phyloP scores from a whole-genome alignment of 495 filamentous ascomycete species.

The Acidomyces sp. region DNA sequence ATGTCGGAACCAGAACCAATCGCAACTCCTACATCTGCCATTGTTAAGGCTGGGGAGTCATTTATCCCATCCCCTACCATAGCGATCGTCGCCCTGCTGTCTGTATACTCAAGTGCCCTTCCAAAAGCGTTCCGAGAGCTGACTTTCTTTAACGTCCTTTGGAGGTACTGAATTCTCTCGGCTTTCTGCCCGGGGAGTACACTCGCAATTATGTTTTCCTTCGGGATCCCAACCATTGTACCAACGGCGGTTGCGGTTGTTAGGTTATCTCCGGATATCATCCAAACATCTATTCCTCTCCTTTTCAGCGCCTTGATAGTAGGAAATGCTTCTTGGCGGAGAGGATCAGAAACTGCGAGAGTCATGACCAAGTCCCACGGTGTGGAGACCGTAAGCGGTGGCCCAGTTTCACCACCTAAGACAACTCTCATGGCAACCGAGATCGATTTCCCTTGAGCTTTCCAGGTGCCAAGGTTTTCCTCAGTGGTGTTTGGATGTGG shows the following conservation, averaged over 20 bases:
- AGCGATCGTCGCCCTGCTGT: conserved; percentile 33
- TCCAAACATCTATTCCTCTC: conserved; percentile 61
- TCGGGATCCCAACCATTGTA: conserved; percentile 57
- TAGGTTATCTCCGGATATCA: conserved; percentile 81
- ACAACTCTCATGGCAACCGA: conserved; percentile 27
- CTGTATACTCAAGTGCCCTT: too few species aligned
- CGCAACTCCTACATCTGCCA: conserved; percentile 42
- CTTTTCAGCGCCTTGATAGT: conserved; percentile 55
- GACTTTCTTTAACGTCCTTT: conserved; percentile 35
- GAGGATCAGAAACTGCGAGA: conserved; percentile 44
- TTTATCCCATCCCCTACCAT: conserved; percentile 46
- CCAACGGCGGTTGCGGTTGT: conserved; percentile 60
- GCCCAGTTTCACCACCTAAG: conserved; percentile 17
- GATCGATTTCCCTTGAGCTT: too few species aligned
- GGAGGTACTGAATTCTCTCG: conserved; percentile 66
- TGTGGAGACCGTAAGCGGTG: conserved; percentile 1
- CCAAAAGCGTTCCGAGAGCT: too few species aligned
- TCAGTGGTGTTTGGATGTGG: conserved; percentile 6
- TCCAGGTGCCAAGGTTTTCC: conserved; percentile 19
- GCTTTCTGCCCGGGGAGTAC: conserved; percentile 80
- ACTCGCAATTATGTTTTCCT: conserved; percentile 67
- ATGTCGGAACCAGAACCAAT: conserved; percentile 43
- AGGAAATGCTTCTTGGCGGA: conserved; percentile 58
- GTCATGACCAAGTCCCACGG: conserved; percentile 20
- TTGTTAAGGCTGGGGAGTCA: conserved; percentile 44